A percentile compares a stretch with the other conserved stretches of the same genome.
Evolutionary conservation across 2,329 filamentous ascomycete species (phyloP).

Genomic region (Ophiosphaerella korrae): DNA sequence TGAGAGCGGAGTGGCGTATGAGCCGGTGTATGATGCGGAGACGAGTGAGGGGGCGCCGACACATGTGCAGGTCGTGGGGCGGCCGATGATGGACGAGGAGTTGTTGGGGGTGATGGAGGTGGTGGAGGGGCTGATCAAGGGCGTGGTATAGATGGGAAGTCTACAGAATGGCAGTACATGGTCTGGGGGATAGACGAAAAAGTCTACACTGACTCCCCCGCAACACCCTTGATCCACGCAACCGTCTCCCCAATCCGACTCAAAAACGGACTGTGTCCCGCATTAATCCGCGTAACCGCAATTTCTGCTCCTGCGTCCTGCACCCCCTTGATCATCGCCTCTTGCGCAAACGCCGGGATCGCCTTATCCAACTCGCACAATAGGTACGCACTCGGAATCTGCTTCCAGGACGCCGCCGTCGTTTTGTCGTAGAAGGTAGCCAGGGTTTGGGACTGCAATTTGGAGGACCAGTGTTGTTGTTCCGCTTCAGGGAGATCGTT

Average conservation of each 20-base stretch:
- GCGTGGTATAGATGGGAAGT: background rate
- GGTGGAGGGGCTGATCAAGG: conserved; percentile 29
- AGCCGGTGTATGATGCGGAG: conserved; percentile 49
- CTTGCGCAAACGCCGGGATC: conserved; percentile 38
- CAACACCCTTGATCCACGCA: conserved; percentile 33
- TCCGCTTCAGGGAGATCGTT: conserved; percentile 35
- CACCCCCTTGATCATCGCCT: conserved; percentile 35
- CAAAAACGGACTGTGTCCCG: conserved; percentile 51
- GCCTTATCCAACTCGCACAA: conserved; percentile 46
- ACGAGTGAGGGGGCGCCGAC: conserved; percentile 52
- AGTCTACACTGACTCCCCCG: conserved; percentile 16
- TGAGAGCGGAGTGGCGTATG: conserved; percentile 34
- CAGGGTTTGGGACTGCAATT: conserved; percentile 29
- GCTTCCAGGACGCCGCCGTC: conserved; percentile 40
- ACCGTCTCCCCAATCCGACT: conserved; percentile 45
- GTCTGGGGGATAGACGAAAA: no score
- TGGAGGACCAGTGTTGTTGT: conserved; percentile 26
- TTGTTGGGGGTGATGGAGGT: conserved; percentile 43
- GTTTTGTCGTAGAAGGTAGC: conserved; percentile 30
- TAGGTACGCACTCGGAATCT: conserved; percentile 45
- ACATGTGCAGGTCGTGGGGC: conserved; percentile 55
- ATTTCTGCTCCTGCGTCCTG: conserved; percentile 34
- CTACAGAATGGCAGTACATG: no score
- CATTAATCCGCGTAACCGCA: conserved; percentile 38
- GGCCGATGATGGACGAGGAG: conserved; percentile 56